Conservation (phyloP, 2,329 filamentous ascomycete species). For the Pseudocercospora musae region DNA sequence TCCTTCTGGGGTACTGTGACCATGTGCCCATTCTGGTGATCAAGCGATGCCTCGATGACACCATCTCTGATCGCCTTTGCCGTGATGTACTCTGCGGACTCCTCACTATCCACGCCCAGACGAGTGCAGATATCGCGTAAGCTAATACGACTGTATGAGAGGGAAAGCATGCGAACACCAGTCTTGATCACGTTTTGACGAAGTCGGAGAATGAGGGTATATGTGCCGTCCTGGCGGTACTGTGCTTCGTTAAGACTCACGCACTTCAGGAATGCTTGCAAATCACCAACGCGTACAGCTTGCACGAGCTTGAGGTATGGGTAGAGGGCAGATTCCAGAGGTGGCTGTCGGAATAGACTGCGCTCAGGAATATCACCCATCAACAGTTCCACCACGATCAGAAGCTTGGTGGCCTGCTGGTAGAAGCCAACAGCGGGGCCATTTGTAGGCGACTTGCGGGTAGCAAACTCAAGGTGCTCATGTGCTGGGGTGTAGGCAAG, state of each 20-base stretch:
- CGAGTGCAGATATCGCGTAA: conserved; percentile 96
- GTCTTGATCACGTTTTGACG: conserved; percentile 99
- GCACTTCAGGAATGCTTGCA: conserved; percentile 86
- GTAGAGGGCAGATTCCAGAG: conserved; percentile 80
- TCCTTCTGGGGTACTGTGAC: conserved; percentile 97
- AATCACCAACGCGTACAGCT: conserved; percentile 91
- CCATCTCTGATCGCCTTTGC: conserved; percentile 97
- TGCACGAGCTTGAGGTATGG: conserved; percentile 94
- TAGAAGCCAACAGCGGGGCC: conserved; percentile 89
- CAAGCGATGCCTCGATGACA: conserved; percentile 90
- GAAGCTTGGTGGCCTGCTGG: conserved; percentile 92
- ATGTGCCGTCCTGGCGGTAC: conserved; percentile 91
- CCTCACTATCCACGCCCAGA: conserved; percentile 87
- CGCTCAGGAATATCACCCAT: conserved; percentile 99
- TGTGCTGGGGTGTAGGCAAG: conserved; percentile 96
- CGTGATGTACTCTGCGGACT: conserved; percentile 98
- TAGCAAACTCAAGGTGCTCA: conserved; percentile 87
- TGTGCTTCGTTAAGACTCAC: conserved; percentile 77
- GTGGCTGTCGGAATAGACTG: conserved; percentile 84
- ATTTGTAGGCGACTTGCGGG: conserved; percentile 89
- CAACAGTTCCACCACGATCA: conserved; percentile 90
- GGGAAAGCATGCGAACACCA: conserved; percentile 96
- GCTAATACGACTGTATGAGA: conserved; percentile 96
- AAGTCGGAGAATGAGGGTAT: conserved; percentile 89
- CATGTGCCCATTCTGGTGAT: conserved; percentile 95